Conservation (phyloP, 768 basidiomycete genomes). For the Amanita thiersii region DNA sequence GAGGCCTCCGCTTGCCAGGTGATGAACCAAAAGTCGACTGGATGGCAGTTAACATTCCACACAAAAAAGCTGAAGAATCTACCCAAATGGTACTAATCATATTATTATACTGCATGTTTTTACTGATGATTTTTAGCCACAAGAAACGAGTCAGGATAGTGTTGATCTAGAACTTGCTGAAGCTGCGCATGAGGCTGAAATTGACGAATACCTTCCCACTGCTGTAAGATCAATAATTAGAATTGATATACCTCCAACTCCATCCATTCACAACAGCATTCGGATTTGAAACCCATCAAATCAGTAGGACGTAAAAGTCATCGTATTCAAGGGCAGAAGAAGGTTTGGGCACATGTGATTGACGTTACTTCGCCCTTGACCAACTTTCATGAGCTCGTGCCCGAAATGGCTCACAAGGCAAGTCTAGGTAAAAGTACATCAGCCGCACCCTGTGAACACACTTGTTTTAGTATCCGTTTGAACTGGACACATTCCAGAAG, state of each 20-base stretch:
- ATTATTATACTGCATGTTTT: neutral
- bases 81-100: conserved; percentile 13
- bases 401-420: conserved; percentile 93
- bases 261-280: conserved; percentile 29
- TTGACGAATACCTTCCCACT: conserved; percentile 75
- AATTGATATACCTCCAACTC: neutral
- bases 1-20: conserved; percentile 68
- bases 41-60: conserved; percentile 20
- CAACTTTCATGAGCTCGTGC: conserved; percentile 89
- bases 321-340: conserved; percentile 56
- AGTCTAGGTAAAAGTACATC: conserved; percentile 9
- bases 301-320: conserved; percentile 26
- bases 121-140: neutral
- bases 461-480: conserved; percentile 82
- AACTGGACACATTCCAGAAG: conserved; percentile 97
- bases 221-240: conserved; percentile 26
- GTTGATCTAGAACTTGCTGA: conserved; percentile 8
- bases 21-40: conserved; percentile 42
- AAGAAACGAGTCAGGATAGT: conserved; percentile 12
- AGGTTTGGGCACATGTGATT: conserved; percentile 97
- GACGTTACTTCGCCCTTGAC: conserved; percentile 84
- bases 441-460: neutral
- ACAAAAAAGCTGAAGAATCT: conserved; percentile 14
- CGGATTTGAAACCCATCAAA: conserved; percentile 49
- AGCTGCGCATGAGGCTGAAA: conserved; percentile 33